These are phyloP conservation scores for Mycena sanguinolenta DNA, from an alignment of 768 basidiomycete species.

Conservation along the genomic window DNA sequence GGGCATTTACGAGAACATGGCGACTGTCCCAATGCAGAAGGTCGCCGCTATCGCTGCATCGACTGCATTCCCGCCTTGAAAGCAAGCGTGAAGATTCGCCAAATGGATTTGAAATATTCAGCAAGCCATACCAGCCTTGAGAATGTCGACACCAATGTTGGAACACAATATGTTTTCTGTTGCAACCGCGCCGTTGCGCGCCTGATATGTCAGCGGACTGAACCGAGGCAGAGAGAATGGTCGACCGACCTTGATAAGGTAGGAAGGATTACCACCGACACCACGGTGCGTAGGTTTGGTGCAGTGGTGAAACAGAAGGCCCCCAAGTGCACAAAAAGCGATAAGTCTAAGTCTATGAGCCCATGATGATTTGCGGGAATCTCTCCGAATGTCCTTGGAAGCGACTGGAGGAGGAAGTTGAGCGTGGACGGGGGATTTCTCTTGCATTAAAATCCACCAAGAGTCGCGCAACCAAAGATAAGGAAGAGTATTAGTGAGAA, in stretches of 20 bases:
- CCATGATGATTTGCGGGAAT: background rate
- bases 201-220: conserved; percentile 70
- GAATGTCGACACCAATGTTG: conserved; percentile 80
- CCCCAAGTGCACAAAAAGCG: conserved; percentile 18
- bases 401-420: background rate
- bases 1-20: conserved; percentile 86
- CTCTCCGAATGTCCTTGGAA: background rate
- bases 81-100: background rate
- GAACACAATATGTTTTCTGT: conserved; percentile 91
- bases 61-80: conserved; percentile 87
- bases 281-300: background rate
- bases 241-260: conserved; percentile 50
- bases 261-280: conserved; percentile 57
- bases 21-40: conserved; percentile 85
- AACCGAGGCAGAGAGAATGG: conserved; percentile 50
- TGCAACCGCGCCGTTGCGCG: conserved; percentile 87
- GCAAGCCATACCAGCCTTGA: conserved; percentile 58
- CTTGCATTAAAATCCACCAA: background rate
- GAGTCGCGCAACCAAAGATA: background rate
- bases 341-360: conserved; percentile 1
- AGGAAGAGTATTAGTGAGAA: too few species aligned
- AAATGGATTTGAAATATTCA: background rate
- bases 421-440: background rate
- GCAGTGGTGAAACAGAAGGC: conserved; percentile 8
- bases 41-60: conserved; percentile 88